Evolutionary conservation across 768 basidiomycete genomes (phyloP), one percentile per base, ranked within the genome.

Genomic region (Phaeotremella fagi): DNA sequence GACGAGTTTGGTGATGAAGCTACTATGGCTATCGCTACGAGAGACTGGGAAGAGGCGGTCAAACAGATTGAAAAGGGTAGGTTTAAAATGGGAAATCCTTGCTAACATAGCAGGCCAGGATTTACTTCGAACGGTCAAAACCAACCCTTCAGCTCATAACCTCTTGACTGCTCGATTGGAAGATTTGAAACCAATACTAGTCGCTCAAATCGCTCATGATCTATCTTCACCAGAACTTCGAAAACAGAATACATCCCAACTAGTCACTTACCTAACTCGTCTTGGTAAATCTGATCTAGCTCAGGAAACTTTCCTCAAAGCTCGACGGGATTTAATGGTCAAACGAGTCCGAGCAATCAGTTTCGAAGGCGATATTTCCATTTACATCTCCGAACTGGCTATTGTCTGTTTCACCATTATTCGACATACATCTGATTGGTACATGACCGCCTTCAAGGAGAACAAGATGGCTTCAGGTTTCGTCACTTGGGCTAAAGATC

Each of bases 351-450:
- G 92, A 43, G 86, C 83, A 63, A 95, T 99, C 64, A 80, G 81
- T 44, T 92, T 91, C 60, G 90, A 94, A 61, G 92, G 94, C 2
- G 83, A 91, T 64, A 83, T 92, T 28, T 82, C 81, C 2, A 80
- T 85, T 45, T 98, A 94, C 65, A 81, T 98, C 44, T 85, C 83
- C 28, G 89, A 97, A 66, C 78, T 98, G 28, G 83, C 90, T 2
- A 79, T 91, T 36, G 88, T 98, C 0, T 83, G 85, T 53, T 98
- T 98, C 65, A 95, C 91, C 0, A 85, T 88, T 1, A 87, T 99
- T 71, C 92, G 95, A 71, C 90, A 98, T 68, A 95, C 92, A 1
- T 89, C 89, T 14, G 94, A 99, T 75, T 99, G 95, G 95, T 99
- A 89, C 74, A 78, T 97, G 61, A 85, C 86, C 0, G 91, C 90